Conservation (phyloP, 148 eudicot genomes). For the Cornus controversa region DNA sequence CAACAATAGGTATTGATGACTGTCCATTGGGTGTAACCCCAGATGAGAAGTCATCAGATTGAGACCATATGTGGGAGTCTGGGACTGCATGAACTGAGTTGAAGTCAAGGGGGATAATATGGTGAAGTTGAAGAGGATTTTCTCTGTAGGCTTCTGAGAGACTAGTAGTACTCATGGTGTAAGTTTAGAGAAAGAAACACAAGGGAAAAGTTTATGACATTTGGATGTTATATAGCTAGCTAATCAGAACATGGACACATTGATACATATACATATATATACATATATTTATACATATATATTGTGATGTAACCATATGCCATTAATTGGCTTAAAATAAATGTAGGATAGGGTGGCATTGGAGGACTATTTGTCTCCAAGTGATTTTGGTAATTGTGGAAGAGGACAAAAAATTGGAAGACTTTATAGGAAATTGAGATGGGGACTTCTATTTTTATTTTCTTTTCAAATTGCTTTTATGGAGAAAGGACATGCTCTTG, state of each 20-base stretch:
- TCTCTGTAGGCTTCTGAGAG: slow-evolving; percentile 30
- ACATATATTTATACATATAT: neutral
- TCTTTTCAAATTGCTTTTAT: neutral
- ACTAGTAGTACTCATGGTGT: slow-evolving; percentile 9
- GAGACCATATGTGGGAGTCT: slow-evolving; percentile 48
- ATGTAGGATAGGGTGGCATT: slow-evolving; percentile 7
- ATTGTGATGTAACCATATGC: neutral
- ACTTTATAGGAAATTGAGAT: neutral
- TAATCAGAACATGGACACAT: neutral
- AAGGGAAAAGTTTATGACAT: neutral
- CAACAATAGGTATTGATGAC: slow-evolving; percentile 32
- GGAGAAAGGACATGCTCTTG: neutral
- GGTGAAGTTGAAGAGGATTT: slow-evolving; percentile 16
- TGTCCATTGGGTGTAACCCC: neutral
- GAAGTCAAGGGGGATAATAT: slow-evolving; percentile 28
- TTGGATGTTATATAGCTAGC: neutral
- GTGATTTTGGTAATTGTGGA: neutral
- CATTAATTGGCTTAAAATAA: neutral
- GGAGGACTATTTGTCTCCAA: slow-evolving; percentile 7
- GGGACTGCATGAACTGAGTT: slow-evolving; percentile 32
- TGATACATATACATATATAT: neutral
- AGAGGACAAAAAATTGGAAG: neutral
- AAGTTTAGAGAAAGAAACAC: neutral
- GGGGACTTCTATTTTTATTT: neutral
- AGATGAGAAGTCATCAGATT: neutral